These are phyloP conservation scores for Apiotrichum akiyoshidainum DNA, from an alignment of 1,284 basidiomycete genomes.

Conservation along the genomic window DNA sequence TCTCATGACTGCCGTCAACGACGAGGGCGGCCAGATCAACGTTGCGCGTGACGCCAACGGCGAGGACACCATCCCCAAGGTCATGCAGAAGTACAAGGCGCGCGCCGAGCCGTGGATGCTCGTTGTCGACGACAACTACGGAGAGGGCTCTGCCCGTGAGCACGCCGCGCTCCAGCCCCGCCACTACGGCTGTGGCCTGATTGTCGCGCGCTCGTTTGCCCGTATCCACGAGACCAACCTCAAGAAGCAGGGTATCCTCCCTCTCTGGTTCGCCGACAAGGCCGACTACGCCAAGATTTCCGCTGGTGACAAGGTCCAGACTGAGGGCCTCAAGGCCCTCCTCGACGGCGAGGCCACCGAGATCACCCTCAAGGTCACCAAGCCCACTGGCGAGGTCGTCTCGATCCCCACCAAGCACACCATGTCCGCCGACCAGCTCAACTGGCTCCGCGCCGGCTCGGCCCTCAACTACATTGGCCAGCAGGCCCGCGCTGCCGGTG, in stretches of 20 bases:
- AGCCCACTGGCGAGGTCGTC: constrained; percentile 60
- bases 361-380: constrained; percentile 63
- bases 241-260: constrained; percentile 94
- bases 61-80: constrained; percentile 76
- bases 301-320: constrained; percentile 68
- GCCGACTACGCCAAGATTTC: constrained; percentile 76
- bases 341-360: constrained; percentile 47
- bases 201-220: constrained; percentile 88
- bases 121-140: constrained; percentile 91
- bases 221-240: constrained; percentile 98
- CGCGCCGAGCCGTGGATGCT: constrained; percentile 86
- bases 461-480: constrained; percentile 67
- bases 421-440: constrained; percentile 80
- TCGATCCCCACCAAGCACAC: constrained; percentile 77
- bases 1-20: constrained; percentile 76
- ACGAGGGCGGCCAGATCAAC: constrained; percentile 87
- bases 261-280: constrained; percentile 85
- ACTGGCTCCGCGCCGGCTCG: constrained; percentile 79
- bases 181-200: constrained; percentile 84
- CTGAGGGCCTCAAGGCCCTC: constrained; percentile 59
- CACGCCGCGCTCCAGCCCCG: constrained; percentile 96
- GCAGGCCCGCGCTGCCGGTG: constrained; percentile 31
- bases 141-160: constrained; percentile 82
- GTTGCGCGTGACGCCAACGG: constrained; percentile 71
- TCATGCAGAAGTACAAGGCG: constrained; percentile 82